A percentile compares a stretch with the other conserved stretches of the same genome.
Conservation (phyloP, 129 eudicot genomes). For the Centaurea solstitialis region DNA sequence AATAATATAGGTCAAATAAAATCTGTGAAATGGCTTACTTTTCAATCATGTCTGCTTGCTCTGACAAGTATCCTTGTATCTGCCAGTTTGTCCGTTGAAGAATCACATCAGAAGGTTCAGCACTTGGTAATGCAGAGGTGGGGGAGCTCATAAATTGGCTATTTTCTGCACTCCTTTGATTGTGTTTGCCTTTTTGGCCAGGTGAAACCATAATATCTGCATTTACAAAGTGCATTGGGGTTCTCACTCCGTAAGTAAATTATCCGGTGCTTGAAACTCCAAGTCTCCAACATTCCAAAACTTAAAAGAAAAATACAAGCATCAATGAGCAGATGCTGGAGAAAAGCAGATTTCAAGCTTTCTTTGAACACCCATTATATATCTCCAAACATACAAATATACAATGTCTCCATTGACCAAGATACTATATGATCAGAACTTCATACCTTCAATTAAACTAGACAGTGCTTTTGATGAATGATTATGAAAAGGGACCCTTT, state of each 20-base stretch:
- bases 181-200: slow-evolving; percentile 39
- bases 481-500: slow-evolving; percentile 62
- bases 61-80: slow-evolving; percentile 85
- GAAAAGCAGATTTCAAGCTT: neutral
- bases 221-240: slow-evolving; percentile 10
- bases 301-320: neutral
- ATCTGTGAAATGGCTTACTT: slow-evolving; percentile 43
- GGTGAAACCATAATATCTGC: slow-evolving; percentile 58
- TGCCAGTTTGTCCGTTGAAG: slow-evolving; percentile 88
- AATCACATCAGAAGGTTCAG: slow-evolving; percentile 44
- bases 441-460: slow-evolving; percentile 65
- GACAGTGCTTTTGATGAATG: slow-evolving; percentile 69
- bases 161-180: slow-evolving; percentile 15
- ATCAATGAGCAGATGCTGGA: neutral
- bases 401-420: neutral
- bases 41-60: slow-evolving; percentile 80
- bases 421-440: neutral
- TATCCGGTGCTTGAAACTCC: neutral
- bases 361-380: neutral
- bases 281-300: neutral
- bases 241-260: neutral
- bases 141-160: slow-evolving; percentile 28
- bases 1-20: neutral
- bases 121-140: slow-evolving; percentile 24
- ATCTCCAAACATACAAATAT: neutral